Evolutionary conservation across 1,284 basidiomycete species (phyloP).

Genomic region (Apiotrichum montevideense): DNA sequence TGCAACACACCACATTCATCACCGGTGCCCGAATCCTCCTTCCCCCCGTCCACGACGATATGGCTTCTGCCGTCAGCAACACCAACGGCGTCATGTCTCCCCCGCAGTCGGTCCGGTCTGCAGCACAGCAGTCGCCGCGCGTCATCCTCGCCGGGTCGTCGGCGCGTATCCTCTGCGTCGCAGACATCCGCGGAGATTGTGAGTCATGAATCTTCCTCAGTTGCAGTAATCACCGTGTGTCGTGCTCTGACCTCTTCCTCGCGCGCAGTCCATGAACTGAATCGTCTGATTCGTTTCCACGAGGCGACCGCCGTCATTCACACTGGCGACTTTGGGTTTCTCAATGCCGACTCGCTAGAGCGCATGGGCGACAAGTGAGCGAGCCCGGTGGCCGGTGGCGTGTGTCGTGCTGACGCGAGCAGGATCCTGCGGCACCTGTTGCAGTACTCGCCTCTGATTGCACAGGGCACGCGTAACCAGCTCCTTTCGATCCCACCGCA

Average conservation of each 20-base stretch:
- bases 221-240: neutral
- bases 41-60: neutral
- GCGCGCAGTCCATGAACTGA: conserved; percentile 61
- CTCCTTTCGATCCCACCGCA: conserved; percentile 65
- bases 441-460: conserved; percentile 94
- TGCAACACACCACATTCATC: too few relatives aligned
- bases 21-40: too few relatives aligned
- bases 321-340: conserved; percentile 99
- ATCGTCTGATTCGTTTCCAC: conserved; percentile 80
- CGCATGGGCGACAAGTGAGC: conserved; percentile 78
- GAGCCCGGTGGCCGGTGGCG: neutral
- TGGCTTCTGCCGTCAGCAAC: conserved; percentile 4
- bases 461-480: conserved; percentile 69
- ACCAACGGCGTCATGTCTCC: conserved; percentile 17
- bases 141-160: conserved; percentile 45
- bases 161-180: conserved; percentile 88
- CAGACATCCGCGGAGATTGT: conserved; percentile 78
- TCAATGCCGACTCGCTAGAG: conserved; percentile 74
- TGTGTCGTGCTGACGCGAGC: conserved; percentile 3
- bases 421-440: conserved; percentile 87
- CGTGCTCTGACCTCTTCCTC: conserved; percentile 9
- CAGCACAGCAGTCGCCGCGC: conserved; percentile 20
- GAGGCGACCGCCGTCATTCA: conserved; percentile 93
- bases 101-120: conserved; percentile 2
- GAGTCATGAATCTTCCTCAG: conserved; percentile 12